Percentiles rank a stretch among this genome's conserved stretches.
Evolutionary conservation across 2,329 filamentous ascomycete genomes (phyloP).

Genomic region (Huntiella omanensis): DNA sequence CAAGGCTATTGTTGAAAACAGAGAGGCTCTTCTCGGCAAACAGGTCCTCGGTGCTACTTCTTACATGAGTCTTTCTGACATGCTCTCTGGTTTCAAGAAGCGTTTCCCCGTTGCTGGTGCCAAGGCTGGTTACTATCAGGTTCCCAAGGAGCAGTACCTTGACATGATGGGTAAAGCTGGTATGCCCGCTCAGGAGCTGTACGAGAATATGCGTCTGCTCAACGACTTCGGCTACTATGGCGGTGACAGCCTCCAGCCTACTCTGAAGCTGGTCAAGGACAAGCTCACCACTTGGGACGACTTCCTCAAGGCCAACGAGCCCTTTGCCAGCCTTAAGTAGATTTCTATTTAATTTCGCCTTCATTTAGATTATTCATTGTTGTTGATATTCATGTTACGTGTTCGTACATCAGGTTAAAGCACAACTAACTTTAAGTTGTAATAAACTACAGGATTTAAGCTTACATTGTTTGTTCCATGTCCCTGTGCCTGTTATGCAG

Average conservation of each 20-base stretch:
- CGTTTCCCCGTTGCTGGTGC: constrained; percentile 21
- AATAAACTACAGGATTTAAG: no score
- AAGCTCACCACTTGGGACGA: constrained; percentile 22
- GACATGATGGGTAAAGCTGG: constrained; percentile 16
- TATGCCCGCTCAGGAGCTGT: constrained; percentile 18
- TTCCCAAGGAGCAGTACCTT: constrained; percentile 20
- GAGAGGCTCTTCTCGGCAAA: constrained; percentile 16
- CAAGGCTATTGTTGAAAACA: constrained; percentile 15
- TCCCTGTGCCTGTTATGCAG: no score
- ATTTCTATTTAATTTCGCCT: neutral
- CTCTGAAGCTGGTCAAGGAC: constrained; percentile 18
- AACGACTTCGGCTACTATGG: constrained; percentile 24
- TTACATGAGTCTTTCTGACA: constrained; percentile 19
- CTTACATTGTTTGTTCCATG: no score
- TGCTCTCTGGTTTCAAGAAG: constrained; percentile 16
- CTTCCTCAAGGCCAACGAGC: constrained; percentile 15
- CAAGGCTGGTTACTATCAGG: constrained; percentile 16
- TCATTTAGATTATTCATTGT: no score
- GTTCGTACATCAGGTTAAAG: no score
- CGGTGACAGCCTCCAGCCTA: constrained; percentile 18
- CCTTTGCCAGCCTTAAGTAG: constrained; percentile 8
- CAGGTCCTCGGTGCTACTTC: constrained; percentile 20
- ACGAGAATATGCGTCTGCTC: constrained; percentile 26
- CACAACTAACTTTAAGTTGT: no score
- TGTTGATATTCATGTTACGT: no score